These are phyloP conservation scores for Nidula microcarpa DNA, from an alignment of 768 basidiomycete species.

Conservation along the genomic window DNA sequence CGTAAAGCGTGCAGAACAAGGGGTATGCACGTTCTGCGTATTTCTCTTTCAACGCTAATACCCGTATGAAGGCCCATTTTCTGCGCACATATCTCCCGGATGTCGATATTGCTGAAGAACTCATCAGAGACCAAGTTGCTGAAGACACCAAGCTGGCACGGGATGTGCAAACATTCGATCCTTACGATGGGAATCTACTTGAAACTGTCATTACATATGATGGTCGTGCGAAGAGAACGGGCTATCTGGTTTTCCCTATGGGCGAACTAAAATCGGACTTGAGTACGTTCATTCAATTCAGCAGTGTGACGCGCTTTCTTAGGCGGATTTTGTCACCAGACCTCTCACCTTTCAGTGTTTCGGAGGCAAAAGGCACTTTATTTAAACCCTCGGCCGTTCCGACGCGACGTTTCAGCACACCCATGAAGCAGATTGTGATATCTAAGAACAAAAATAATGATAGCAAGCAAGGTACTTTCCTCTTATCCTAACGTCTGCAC, in stretches of 20 bases:
- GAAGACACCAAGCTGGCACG: conserved; percentile 35
- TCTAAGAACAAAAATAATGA: conserved; percentile 11
- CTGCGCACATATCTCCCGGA: conserved; percentile 71
- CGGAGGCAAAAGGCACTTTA: conserved; percentile 16
- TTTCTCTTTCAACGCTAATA: conserved; percentile 2
- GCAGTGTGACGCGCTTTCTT: conserved; percentile 2
- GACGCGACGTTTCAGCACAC: conserved; percentile 51
- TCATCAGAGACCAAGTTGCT: conserved; percentile 55
- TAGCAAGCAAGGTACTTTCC: neutral
- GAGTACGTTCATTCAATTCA: conserved; percentile 39
- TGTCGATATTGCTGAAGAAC: conserved; percentile 66
- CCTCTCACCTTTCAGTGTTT: conserved; percentile 37
- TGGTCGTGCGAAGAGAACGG: conserved; percentile 12
- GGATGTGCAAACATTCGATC: conserved; percentile 47
- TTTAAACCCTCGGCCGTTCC: conserved; percentile 37
- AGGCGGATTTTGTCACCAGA: conserved; percentile 28
- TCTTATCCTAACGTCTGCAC: neutral
- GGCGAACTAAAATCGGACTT: conserved; percentile 57
- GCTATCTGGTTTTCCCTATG: conserved; percentile 56
- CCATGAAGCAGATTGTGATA: conserved; percentile 62
- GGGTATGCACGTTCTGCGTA: conserved; percentile 36
- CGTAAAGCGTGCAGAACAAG: conserved; percentile 61
- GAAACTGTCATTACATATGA: conserved; percentile 30
- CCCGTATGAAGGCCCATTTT: conserved; percentile 55
- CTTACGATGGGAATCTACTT: conserved; percentile 52